A percentile compares a stretch with the other conserved stretches of the same genome.
Evolutionary conservation across 2,329 filamentous ascomycete species (phyloP).

Genomic region (Coniella lustricola): DNA sequence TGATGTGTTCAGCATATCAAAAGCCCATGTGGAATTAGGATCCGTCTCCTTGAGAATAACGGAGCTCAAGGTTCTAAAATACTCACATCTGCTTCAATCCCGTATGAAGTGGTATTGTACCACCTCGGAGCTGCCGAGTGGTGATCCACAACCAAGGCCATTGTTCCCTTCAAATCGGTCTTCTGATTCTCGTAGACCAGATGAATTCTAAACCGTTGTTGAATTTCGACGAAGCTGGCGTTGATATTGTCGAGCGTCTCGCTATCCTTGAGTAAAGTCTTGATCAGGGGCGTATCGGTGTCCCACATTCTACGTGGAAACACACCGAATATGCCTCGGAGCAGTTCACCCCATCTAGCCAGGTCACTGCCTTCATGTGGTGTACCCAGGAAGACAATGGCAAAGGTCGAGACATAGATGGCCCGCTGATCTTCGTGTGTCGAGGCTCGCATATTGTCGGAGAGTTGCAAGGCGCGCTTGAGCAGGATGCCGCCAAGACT

Average conservation of each 20-base stretch:
- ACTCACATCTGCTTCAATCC: constrained; percentile 55
- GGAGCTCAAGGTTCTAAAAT: no score
- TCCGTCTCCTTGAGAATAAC: no score
- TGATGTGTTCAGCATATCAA: background rate
- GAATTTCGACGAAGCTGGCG: constrained; percentile 63
- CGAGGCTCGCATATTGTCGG: constrained; percentile 51
- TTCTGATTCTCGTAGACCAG: constrained; percentile 72
- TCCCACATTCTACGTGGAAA: constrained; percentile 62
- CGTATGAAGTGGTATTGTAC: constrained; percentile 63
- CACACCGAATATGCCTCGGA: constrained; percentile 61
- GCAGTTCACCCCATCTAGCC: constrained; percentile 59
- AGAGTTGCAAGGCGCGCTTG: constrained; percentile 63
- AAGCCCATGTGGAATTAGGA: background rate
- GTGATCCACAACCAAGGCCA: constrained; percentile 55
- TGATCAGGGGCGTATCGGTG: constrained; percentile 59
- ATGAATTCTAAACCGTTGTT: constrained; percentile 63
- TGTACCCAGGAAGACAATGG: constrained; percentile 69
- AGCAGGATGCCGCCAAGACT: constrained; percentile 67
- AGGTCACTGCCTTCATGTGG: constrained; percentile 65
- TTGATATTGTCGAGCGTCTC: constrained; percentile 71
- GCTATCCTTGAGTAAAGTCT: constrained; percentile 65
- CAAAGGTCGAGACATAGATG: constrained; percentile 68
- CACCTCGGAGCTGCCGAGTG: constrained; percentile 62
- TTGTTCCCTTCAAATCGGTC: constrained; percentile 60
- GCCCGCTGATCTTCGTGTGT: constrained; percentile 59